Percentiles rank a stretch among this genome's conserved stretches.
These are phyloP conservation scores for Thecamonas trahens DNA, from an alignment of 78 protist species.

Conservation along the genomic window DNA sequence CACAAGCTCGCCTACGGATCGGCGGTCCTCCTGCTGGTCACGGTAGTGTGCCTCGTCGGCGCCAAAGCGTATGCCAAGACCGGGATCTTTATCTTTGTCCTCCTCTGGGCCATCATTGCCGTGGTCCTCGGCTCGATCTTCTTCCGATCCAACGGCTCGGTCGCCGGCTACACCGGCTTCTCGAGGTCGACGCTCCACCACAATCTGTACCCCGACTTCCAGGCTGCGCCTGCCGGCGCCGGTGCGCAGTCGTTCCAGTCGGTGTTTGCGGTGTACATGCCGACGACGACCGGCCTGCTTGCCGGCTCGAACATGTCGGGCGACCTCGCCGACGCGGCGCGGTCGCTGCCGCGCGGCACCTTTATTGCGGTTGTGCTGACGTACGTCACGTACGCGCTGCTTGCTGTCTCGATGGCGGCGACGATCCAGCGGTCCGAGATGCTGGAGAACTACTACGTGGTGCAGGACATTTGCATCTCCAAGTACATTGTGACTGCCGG, in stretches of 20 bases:
- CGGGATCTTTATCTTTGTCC: neutral
- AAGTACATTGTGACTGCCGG: constrained; percentile 27
- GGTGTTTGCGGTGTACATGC: no score
- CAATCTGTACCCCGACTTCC: neutral
- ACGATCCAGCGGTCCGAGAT: no score
- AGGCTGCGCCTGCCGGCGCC: neutral
- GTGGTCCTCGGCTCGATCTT: constrained; percentile 2
- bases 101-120: constrained; percentile 7
- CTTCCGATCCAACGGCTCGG: neutral
- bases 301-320: constrained; percentile 62
- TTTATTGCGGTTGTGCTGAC: no score
- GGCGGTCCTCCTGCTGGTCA: neutral
- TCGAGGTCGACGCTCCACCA: neutral
- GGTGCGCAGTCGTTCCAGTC: neutral
- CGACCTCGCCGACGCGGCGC: no score
- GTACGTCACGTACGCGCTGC: no score
- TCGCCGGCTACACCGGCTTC: neutral
- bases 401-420: no score
- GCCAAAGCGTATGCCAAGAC: constrained; percentile 14
- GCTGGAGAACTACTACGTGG: no score
- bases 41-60: constrained; percentile 3
- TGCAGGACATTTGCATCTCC: no score
- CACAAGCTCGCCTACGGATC: neutral
- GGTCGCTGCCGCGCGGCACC: no score
- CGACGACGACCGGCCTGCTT: no score